Base-by-base conservation (phyloP, 768 basidiomycete species). In the Boletus subcaerulescens region DNA sequence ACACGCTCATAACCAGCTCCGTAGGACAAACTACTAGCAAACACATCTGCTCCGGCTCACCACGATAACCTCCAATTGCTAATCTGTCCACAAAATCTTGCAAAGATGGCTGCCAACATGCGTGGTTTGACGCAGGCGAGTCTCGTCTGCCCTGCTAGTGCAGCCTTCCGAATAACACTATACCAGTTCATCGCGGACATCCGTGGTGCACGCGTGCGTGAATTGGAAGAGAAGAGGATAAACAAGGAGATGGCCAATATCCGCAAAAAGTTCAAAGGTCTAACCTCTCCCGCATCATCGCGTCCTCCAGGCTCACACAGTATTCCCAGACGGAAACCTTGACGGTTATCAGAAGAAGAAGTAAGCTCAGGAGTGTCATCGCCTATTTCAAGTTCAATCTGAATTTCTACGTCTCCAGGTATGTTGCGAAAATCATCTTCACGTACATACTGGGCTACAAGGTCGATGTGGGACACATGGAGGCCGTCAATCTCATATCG, bases 161-260 rank as follows among this genome's bases (percentile, higher is more conserved):
- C 5, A 6, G 39, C 48, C 17, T 49, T 52, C 4, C 58, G 45
- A 40, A 51, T 58, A 39, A 64, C 33, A n/a, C 29, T 18, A 26
- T 45, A 24, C 26, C 33, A 97, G 94, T 97, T 98, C 80, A 99
- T 99, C 71, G 95, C 96, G 70, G 97, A 99, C 73, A 91, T 99
- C 66, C 89, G 97, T 53, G 94, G 97, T 47, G 96, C 96, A 47
- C 80, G 96, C 54, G 95, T 98, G 20, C 85, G 96, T 51, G 97
- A 99, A 71, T 76, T 98, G 49, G 97, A 99, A 69, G 96, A 98
- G 80, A 98, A 98, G 75, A 79, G 97, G 52, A 97, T 99, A 63
- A 99, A 99, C 76, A 95, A 98, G 73, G 97, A 99, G 76, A 98
- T 99, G 97, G 97, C 97, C 1, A 98, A 99, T 65, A 99, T 99